Evolutionary conservation across 2,329 filamentous ascomycete species (phyloP), one percentile per base, ranked within the genome.

Genomic region (Thermoascus crustaceus): DNA sequence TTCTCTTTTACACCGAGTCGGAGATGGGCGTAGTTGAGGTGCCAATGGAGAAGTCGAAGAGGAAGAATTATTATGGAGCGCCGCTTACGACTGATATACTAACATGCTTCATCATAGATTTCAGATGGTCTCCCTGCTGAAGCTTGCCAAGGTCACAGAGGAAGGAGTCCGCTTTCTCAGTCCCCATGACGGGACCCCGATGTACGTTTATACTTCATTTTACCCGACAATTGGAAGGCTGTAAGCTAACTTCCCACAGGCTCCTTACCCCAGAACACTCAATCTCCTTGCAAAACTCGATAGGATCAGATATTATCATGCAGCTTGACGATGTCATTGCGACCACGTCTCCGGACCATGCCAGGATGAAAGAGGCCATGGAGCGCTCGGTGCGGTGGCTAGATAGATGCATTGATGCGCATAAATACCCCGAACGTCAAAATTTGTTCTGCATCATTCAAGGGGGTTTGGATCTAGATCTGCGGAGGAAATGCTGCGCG

Each of bases 361-460:
- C 70, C 13, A 81, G 93, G 35, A 96, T 98, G 77, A 77, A 81
- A 42, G 86, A 94, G 61, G 91, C 91, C 32, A 96, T 95, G 88
- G 75, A 91, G 54, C 81, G 91, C 37, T 94, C 86, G 36, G 78
- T 98, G 5, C 78, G 93, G 24, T 98, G 93, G 93, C 73, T 98
- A 4, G 93, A 98, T 63, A 78, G 91, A 35, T 98, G 91, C 61
- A 89, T 96, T 25, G 78, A 79, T 7, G 87, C 88, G 4, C 93
- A 98, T 68, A 77, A 80, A 54, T 82, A 88, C 38, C 85, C 87
- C 0, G 73, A 81, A 19, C 72, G 71, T 1, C 91, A 98, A 60
- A 98, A 95, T 52, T 73, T 98, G 4, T 98, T 98, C 62, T 98
- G 93, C 62, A 98, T 98, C 54, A 95, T 98, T 47, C 91, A 98